Percentiles rank a stretch among this genome's conserved stretches.
These are phyloP conservation scores for Massarina eburnea DNA, from an alignment of 2,329 filamentous ascomycete genomes.

Conservation along the genomic window DNA sequence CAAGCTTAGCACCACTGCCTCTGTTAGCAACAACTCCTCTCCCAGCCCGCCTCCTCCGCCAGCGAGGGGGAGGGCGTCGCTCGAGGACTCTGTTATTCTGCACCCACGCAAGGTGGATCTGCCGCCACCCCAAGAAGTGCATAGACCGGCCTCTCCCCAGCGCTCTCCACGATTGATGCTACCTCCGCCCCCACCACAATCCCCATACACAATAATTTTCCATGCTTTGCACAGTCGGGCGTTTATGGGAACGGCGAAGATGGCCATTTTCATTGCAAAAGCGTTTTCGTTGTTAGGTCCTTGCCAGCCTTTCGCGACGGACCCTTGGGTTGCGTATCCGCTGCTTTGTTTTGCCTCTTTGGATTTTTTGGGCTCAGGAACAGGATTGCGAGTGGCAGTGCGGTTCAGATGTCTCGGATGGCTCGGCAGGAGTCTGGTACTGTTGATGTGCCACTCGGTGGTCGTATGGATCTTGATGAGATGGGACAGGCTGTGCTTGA, in stretches of 20 bases:
- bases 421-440: slow-evolving; percentile 42
- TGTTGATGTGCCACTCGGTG: slow-evolving; percentile 52
- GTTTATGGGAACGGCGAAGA: slow-evolving; percentile 47
- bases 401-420: slow-evolving; percentile 26
- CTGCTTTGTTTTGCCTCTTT: slow-evolving; percentile 69
- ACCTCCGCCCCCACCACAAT: slow-evolving; percentile 30
- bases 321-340: slow-evolving; percentile 64
- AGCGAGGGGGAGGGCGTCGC: slow-evolving; percentile 21
- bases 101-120: slow-evolving; percentile 33
- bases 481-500: slow-evolving; percentile 33
- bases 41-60: slow-evolving; percentile 34
- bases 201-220: slow-evolving; percentile 6
- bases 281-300: slow-evolving; percentile 64
- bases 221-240: slow-evolving; percentile 32
- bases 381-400: slow-evolving; percentile 8
- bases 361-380: slow-evolving; percentile 52
- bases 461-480: slow-evolving; percentile 44
- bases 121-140: slow-evolving; percentile 11
- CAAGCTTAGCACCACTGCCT: slow-evolving; percentile 28
- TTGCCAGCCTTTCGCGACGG: slow-evolving; percentile 73
- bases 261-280: slow-evolving; percentile 69
- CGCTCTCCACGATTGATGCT: slow-evolving; percentile 33
- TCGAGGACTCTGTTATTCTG: slow-evolving; percentile 33
- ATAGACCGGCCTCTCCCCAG: slow-evolving; percentile 6
- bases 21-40: slow-evolving; percentile 31